A percentile compares a stretch with the other conserved stretches of the same genome.
These are phyloP conservation scores for Tubosaeta brunneosetosa DNA, from an alignment of 768 basidiomycete genomes.

Conservation along the genomic window DNA sequence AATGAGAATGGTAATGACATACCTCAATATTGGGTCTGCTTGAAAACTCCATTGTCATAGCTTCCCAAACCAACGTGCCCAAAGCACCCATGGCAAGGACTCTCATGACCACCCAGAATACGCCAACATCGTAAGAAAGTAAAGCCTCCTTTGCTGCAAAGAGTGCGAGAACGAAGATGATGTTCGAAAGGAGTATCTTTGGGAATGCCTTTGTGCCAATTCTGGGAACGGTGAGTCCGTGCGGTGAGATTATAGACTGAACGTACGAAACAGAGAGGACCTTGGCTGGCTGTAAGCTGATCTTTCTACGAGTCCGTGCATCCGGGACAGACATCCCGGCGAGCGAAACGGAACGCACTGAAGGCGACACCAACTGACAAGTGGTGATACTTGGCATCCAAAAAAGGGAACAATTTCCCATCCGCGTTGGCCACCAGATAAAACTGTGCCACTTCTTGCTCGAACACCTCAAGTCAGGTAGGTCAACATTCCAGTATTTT, in stretches of 20 bases:
- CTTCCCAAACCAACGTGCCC: slow-evolving; percentile 59
- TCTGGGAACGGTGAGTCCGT: slow-evolving; percentile 29
- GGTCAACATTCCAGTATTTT: slow-evolving; percentile 8
- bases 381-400: not conserved
- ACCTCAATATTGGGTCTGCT: slow-evolving; percentile 60
- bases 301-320: slow-evolving; percentile 62
- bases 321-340: slow-evolving; percentile 55
- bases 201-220: slow-evolving; percentile 51
- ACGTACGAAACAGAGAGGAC: slow-evolving; percentile 53
- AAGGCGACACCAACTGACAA: not conserved
- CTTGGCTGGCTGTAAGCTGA: slow-evolving; percentile 53
- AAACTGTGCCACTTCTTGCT: slow-evolving; percentile 13
- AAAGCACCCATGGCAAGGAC: slow-evolving; percentile 70
- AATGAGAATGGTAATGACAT: slow-evolving; percentile 19
- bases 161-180: slow-evolving; percentile 57
- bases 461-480: slow-evolving; percentile 13
- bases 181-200: slow-evolving; percentile 55
- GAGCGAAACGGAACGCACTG: slow-evolving; percentile 7
- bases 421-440: not conserved
- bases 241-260: slow-evolving; percentile 2
- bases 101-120: slow-evolving; percentile 74
- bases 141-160: slow-evolving; percentile 66
- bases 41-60: slow-evolving; percentile 46
- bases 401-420: slow-evolving; percentile 22
- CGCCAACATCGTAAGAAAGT: slow-evolving; percentile 59